Conservation (phyloP, 2,329 filamentous ascomycete species). For the Calonectria pseudoturangicola region DNA sequence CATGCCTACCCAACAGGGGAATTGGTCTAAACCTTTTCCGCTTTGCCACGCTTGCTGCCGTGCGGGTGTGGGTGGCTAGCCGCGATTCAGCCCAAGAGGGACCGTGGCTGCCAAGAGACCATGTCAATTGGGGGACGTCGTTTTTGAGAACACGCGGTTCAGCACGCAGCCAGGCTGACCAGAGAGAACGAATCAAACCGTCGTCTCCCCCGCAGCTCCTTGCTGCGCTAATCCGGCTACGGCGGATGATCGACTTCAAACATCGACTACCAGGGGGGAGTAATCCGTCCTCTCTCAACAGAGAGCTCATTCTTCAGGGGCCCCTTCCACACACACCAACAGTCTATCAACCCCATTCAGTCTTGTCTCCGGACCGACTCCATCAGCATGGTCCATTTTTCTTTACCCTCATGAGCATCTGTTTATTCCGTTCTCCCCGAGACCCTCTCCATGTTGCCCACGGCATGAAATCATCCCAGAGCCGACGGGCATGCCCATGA, state of each 20-base stretch:
- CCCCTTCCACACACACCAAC: constrained; percentile 16
- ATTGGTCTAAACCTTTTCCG: constrained; percentile 23
- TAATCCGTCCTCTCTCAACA: constrained; percentile 19
- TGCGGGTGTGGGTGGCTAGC: neutral
- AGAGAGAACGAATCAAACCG: neutral
- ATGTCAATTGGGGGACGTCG: constrained; percentile 16
- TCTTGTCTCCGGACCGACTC: constrained; percentile 23
- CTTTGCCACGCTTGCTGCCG: constrained; percentile 23
- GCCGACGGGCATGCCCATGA: neutral
- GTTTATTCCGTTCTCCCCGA: constrained; percentile 1
- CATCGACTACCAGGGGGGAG: constrained; percentile 18
- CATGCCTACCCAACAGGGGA: constrained; percentile 23
- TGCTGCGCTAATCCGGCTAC: constrained; percentile 28
- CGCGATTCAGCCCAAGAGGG: constrained; percentile 1
- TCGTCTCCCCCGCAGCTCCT: neutral
- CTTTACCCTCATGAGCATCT: neutral
- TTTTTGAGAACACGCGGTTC: constrained; percentile 10
- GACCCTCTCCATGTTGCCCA: constrained; percentile 20
- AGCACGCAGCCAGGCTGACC: neutral
- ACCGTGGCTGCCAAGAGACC: constrained; percentile 1
- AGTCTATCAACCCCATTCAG: constrained; percentile 7
- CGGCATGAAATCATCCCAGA: constrained; percentile 23
- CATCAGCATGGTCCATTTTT: constrained; percentile 22
- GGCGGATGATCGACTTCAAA: constrained; percentile 36
- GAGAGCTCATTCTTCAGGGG: constrained; percentile 26